Conservation (phyloP, 2,329 filamentous ascomycete genomes). For the Botryotinia calthae region DNA sequence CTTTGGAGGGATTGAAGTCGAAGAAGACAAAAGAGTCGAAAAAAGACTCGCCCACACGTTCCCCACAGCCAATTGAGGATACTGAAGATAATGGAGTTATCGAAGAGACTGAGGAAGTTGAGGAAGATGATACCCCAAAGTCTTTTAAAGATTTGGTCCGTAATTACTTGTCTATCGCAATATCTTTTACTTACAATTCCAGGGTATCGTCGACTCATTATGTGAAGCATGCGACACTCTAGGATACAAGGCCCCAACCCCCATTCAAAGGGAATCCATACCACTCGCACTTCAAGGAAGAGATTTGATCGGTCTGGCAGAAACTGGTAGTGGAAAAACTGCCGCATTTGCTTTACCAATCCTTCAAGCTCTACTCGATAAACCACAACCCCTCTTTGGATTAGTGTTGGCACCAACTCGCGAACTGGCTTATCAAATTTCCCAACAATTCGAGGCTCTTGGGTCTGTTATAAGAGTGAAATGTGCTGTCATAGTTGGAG, state of each 20-base stretch:
- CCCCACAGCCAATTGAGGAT: slow-evolving; percentile 11
- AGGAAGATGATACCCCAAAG: slow-evolving; percentile 39
- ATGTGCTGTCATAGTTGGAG: slow-evolving; percentile 83
- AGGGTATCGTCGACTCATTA: slow-evolving; percentile 81
- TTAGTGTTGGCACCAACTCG: slow-evolving; percentile 89
- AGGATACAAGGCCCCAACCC: slow-evolving; percentile 81
- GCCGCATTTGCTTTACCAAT: slow-evolving; percentile 93
- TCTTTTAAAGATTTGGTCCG: slow-evolving; percentile 50
- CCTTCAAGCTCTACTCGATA: slow-evolving; percentile 83
- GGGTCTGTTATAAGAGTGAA: slow-evolving; percentile 85
- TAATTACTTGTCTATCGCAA: neutral
- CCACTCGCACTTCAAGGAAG: slow-evolving; percentile 74
- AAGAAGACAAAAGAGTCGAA: slow-evolving; percentile 25
- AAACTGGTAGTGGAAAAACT: slow-evolving; percentile 95
- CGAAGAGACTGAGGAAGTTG: slow-evolving; percentile 25
- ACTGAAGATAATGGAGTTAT: slow-evolving; percentile 20
- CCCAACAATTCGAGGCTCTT: slow-evolving; percentile 81
- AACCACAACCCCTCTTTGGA: slow-evolving; percentile 81
- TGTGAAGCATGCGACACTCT: slow-evolving; percentile 84
- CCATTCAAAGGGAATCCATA: slow-evolving; percentile 84
- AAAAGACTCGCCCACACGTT: slow-evolving; percentile 16
- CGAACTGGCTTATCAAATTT: slow-evolving; percentile 90
- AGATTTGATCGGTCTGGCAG: slow-evolving; percentile 89
- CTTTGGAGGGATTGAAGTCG: slow-evolving; percentile 25
- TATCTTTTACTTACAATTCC: neutral